Conservation (phyloP, 345 rosid species). For the Aquilaria yunnanensis region DNA sequence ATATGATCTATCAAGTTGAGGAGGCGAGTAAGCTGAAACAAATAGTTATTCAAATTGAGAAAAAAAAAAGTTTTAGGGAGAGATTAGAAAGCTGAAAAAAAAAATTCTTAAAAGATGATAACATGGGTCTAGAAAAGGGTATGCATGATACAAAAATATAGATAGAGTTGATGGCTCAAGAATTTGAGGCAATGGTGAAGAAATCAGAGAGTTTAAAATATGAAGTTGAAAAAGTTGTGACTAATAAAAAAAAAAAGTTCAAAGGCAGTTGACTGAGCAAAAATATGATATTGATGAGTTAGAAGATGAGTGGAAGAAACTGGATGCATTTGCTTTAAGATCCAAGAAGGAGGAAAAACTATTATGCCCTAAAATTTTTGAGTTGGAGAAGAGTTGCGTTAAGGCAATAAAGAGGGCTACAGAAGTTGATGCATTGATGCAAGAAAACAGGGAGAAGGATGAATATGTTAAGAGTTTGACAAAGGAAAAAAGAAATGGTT, state of each 20-base stretch:
- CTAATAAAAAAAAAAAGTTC: conserved; percentile 34
- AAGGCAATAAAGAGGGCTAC: conserved; percentile 31
- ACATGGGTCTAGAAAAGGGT: conserved; percentile 17
- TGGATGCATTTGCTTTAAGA: conserved; percentile 21
- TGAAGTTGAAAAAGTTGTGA: conserved; percentile 23
- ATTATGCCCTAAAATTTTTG: conserved; percentile 22
- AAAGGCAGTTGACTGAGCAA: conserved; percentile 24
- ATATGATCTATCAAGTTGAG: conserved; percentile 21
- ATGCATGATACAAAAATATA: conserved; percentile 19
- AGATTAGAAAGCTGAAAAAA: conserved; percentile 27
- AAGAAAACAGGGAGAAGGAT: conserved; percentile 33
- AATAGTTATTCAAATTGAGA: conserved; percentile 33
- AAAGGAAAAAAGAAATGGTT: conserved; percentile 20
- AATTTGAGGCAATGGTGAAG: conserved; percentile 18
- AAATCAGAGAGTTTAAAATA: conserved; percentile 30
- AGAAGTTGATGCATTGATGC: conserved; percentile 31
- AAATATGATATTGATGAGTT: conserved; percentile 26
- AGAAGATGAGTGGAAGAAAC: conserved; percentile 22
- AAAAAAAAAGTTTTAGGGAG: conserved; percentile 25
- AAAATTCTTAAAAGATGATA: conserved; percentile 30
- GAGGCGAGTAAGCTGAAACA: conserved; percentile 29
- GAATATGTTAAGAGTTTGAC: conserved; percentile 23
- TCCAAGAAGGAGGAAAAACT: conserved; percentile 35
- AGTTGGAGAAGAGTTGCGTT: conserved; percentile 41
- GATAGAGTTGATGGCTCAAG: conserved; percentile 28